Base-by-base conservation (phyloP, 148 eudicot species). In the Talinum fruticosum region DNA sequence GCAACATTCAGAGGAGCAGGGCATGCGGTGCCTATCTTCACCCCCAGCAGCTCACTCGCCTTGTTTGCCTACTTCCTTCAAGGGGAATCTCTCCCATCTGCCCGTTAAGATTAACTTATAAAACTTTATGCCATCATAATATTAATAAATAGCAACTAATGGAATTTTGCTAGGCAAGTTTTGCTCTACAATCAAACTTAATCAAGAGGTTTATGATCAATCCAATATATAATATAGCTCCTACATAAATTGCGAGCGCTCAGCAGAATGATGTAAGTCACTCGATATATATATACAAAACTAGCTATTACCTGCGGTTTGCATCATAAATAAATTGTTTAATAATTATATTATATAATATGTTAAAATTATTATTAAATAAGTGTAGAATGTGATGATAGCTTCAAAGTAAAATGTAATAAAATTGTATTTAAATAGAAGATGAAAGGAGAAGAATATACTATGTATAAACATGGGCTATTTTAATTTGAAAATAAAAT, bases 1-100 rank as follows among this genome's bases (percentile, higher is more conserved):
- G 98, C 96, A 4, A 95, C 98, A 73, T 92, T 92, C 75, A 92
- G 97, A 84, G 98, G 98, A 82, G 98, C 98, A 12, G 98, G 97
- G 5, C 98, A 95, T 73, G 94, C 92, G 23, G 98, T 95, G 72
- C 98, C 98, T 49, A 83, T 83, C 66, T 95, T 95, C 88, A 91
- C 91, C 79, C 97, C 96, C 0, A 87, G 92, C 76, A 91, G 87
- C 83, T 87, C 98, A 0, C 96, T 95, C n/a, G 92, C 96, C 1
- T 79, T 95, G 73, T 89, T 95, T 80, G 65, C 91, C 6, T 83
- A 91, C 36, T 92, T 92, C 81, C 89, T 95, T 41, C 87, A 79
- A 0, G 93, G 94, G 18, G 82, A 76, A 72, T 68, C 96, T 59
- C 90, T 86, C 15, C 94, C 98, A 72, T 85, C 86, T 0, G 80